Evolutionary conservation across 2,329 filamentous ascomycete genomes (phyloP), one percentile per base, ranked within the genome.

Genomic region (Sporothrix inflata): DNA sequence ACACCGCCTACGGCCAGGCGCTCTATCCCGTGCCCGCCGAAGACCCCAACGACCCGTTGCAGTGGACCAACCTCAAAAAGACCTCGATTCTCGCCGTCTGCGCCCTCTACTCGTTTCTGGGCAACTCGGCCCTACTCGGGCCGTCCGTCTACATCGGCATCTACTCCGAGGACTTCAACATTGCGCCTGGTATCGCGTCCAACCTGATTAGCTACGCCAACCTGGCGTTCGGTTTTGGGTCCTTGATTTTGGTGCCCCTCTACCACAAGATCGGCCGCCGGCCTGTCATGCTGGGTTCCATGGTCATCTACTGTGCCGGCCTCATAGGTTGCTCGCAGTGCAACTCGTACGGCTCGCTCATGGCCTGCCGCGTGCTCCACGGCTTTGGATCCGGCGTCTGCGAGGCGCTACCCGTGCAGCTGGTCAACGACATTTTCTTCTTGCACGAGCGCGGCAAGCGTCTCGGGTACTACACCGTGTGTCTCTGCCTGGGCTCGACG

Each of bases 11-110:
- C 73, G 88, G 88, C 27, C 87, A 89, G 77, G 88, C 88, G 2
- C 81, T 90, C 3, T 90, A 86, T 75, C 88, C 88, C 1, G 87
- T 89, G 0, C 88, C 88, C 1, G 85, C 87, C 1, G 84, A 88
- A 71, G 87, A 89, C 75, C 88, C 88, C 0, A 90, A 90, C 73
- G 87, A 90, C 77, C 88, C 88, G 8, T 81, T 89, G 11, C 85
- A 87, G 82, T 90, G 88, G 88, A 77, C 85, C 1, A 81, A 79
- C 38, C 82, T 79, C 75, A 89, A 88, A 80, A 90, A 90, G 78
- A 84, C 82, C 1, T 81, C 84, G 76, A 89, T 90, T 63, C 80
- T 90, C 11, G 77, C 87, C 47, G 82, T 88, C 67, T 85, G 84
- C 74, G 84, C 85, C 4, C 74, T 84, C 0, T 89, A 89, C 75